Evolutionary conservation across 2,329 filamentous ascomycete species (phyloP).

Genomic region (Cercospora sesami): DNA sequence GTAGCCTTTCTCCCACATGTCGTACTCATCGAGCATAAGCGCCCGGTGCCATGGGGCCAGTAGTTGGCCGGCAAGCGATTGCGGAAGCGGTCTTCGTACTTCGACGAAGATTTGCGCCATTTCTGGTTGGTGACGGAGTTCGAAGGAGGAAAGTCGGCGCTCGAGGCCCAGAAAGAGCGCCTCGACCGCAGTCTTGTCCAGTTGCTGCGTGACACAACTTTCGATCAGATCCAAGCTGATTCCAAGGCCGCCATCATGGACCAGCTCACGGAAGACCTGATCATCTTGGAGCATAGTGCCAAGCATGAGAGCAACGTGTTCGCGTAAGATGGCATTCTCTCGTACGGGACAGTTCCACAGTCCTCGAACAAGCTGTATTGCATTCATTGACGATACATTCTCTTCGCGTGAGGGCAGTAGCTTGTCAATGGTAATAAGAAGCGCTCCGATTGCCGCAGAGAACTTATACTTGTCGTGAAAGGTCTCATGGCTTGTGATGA

Average conservation of each 20-base stretch:
- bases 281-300: slow-evolving; percentile 23
- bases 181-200: slow-evolving; percentile 22
- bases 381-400: slow-evolving; percentile 14
- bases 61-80: slow-evolving; percentile 21
- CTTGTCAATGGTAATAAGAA: slow-evolving; percentile 35
- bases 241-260: slow-evolving; percentile 21
- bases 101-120: slow-evolving; percentile 31
- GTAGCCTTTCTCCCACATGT: slow-evolving; percentile 25
- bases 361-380: slow-evolving; percentile 26
- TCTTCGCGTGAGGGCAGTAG: slow-evolving; percentile 20
- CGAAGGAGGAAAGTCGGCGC: slow-evolving; percentile 20
- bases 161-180: slow-evolving; percentile 22
- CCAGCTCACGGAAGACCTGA: slow-evolving; percentile 15
- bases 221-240: slow-evolving; percentile 23
- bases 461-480: slow-evolving; percentile 28
- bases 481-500: slow-evolving; percentile 27
- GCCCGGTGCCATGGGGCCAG: slow-evolving; percentile 28
- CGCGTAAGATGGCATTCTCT: slow-evolving; percentile 26
- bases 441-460: slow-evolving; percentile 33
- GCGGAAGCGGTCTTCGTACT: slow-evolving; percentile 25
- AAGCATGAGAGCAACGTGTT: slow-evolving; percentile 25
- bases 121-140: slow-evolving; percentile 26
- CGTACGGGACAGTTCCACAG: slow-evolving; percentile 19
- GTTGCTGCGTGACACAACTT: slow-evolving; percentile 14
- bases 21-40: slow-evolving; percentile 28